Conservation (phyloP, 345 rosid genomes). For the Populus tremula region DNA sequence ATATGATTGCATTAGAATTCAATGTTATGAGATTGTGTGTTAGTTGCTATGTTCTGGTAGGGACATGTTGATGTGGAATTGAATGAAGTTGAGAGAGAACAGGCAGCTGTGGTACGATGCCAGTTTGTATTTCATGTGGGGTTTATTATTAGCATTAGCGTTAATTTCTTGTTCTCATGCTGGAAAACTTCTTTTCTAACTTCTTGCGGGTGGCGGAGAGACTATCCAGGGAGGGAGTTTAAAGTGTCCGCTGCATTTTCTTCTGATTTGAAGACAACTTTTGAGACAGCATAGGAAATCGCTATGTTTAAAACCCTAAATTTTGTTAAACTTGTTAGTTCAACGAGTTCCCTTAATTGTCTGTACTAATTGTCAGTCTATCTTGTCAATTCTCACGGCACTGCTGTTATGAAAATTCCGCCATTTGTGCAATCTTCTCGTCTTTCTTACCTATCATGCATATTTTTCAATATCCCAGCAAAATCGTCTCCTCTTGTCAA, state of each 20-base stretch:
- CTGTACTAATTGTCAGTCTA: no score
- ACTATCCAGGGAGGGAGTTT: slow-evolving; percentile 46
- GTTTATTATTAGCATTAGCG: not conserved
- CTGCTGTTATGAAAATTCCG: no score
- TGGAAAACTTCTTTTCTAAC: not conserved
- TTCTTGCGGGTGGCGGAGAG: slow-evolving; percentile 56
- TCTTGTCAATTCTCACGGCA: no score
- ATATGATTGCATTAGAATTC: no score
- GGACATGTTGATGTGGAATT: slow-evolving; percentile 71
- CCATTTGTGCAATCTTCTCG: no score
- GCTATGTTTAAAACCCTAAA: slow-evolving; percentile 18
- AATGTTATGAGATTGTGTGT: not conserved
- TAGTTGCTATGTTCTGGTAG: slow-evolving; percentile 24
- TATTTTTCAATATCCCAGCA: no score
- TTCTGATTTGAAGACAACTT: slow-evolving; percentile 82
- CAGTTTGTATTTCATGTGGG: not conserved
- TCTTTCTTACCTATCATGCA: no score
- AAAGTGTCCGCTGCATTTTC: slow-evolving; percentile 61
- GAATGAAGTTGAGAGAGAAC: slow-evolving; percentile 73
- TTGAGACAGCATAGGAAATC: slow-evolving; percentile 69
- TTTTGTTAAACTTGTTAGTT: no score
- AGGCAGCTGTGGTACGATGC: slow-evolving; percentile 56
- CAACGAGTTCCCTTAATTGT: no score
- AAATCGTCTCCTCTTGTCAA: no score
- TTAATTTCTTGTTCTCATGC: no score